phyloP scores from a whole-genome alignment of 1,284 basidiomycete species.

The Cryptococcus neoformans region DNA sequence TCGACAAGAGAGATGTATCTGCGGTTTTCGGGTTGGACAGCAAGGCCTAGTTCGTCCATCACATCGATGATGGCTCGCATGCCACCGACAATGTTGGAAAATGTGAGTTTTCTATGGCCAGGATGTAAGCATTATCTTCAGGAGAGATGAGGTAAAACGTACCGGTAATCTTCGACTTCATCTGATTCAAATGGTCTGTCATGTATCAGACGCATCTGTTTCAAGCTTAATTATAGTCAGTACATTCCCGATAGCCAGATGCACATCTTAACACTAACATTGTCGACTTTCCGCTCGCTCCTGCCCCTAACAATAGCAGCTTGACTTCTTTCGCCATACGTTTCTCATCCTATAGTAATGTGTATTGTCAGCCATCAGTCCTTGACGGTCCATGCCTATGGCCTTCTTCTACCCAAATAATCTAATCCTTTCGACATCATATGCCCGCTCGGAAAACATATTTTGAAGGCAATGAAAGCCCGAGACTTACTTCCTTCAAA shows the following conservation, averaged over 20 bases:
- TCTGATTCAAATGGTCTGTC: conserved; percentile 34
- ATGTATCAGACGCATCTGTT: conserved; percentile 49
- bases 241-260: neutral
- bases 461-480: neutral
- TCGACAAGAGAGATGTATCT: conserved; percentile 60
- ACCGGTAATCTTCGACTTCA: conserved; percentile 45
- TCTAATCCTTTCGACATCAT: no score
- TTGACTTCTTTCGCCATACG: conserved; percentile 73
- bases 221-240: conserved; percentile 14
- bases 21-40: conserved; percentile 61
- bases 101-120: conserved; percentile 71
- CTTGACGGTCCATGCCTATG: neutral
- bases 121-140: neutral
- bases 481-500: conserved; percentile 58
- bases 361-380: neutral
- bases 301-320: conserved; percentile 84
- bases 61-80: conserved; percentile 78
- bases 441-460: neutral
- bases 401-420: neutral
- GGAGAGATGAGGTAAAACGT: conserved; percentile 3
- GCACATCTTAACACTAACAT: conserved; percentile 22
- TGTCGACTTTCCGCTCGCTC: conserved; percentile 91
- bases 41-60: conserved; percentile 81
- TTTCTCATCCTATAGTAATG: conserved; percentile 57
- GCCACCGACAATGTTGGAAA: conserved; percentile 83